These are phyloP conservation scores for Phoenix roebelenii DNA, from an alignment of 176 grass and related monocot species.

Conservation along the genomic window DNA sequence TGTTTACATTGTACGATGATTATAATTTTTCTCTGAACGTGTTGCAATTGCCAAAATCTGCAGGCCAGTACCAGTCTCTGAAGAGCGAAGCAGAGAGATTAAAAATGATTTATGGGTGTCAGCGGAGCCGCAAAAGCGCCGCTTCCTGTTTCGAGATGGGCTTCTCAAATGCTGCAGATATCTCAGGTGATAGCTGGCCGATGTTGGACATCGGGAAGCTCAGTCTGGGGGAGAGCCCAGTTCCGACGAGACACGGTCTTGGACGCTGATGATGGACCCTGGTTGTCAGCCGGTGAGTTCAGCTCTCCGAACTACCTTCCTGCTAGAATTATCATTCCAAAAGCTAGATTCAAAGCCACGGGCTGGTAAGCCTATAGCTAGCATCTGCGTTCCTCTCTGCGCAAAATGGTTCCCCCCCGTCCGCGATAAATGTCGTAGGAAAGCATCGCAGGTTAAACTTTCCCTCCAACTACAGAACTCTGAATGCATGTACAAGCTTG, in stretches of 20 bases:
- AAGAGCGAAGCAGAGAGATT: constrained; percentile 77
- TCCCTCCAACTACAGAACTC: no score
- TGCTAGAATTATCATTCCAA: no score
- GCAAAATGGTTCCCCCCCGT: no score
- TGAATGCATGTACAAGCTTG: no score
- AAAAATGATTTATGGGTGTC: constrained; percentile 47
- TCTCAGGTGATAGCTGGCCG: constrained; percentile 40
- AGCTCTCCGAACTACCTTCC: no score
- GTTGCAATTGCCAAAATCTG: background rate
- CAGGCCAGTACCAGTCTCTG: constrained; percentile 63
- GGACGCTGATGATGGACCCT: constrained; percentile 17
- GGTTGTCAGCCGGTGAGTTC: background rate
- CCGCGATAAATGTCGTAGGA: no score
- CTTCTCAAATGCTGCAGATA: constrained; percentile 3
- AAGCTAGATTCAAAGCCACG: no score
- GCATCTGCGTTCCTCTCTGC: no score
- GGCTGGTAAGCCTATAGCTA: no score
- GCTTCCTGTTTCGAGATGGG: constrained; percentile 42
- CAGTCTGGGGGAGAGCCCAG: constrained; percentile 36
- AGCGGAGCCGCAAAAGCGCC: constrained; percentile 67
- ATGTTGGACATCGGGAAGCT: constrained; percentile 70
- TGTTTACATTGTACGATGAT: no score
- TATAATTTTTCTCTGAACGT: no score
- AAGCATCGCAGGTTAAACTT: no score
- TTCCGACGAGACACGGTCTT: constrained; percentile 25